phyloP scores from a whole-genome alignment of 495 filamentous ascomycete genomes.

The Lophium mytilinum region DNA sequence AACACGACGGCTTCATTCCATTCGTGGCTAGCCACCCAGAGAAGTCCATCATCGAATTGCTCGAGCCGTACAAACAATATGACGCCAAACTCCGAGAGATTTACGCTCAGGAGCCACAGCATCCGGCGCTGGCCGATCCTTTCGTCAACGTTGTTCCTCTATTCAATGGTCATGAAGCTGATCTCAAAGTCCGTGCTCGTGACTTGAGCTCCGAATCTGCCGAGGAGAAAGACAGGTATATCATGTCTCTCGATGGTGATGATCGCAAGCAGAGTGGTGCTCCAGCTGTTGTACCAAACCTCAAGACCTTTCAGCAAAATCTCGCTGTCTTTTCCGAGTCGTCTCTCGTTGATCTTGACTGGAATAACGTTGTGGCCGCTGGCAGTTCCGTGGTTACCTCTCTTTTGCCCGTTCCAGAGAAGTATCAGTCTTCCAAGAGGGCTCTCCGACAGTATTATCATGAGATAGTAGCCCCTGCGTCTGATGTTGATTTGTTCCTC shows the following conservation, averaged over 20 bases:
- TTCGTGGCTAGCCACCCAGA: slow-evolving; percentile 44
- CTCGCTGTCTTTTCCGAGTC: slow-evolving; percentile 72
- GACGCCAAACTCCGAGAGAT: slow-evolving; percentile 60
- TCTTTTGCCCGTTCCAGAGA: slow-evolving; percentile 59
- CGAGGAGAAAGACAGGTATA: slow-evolving; percentile 55
- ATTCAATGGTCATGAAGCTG: slow-evolving; percentile 49
- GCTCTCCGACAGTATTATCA: slow-evolving; percentile 67
- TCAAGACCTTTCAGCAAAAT: slow-evolving; percentile 66
- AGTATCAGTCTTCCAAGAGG: slow-evolving; percentile 56
- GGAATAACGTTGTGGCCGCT: slow-evolving; percentile 69
- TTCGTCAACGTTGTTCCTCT: slow-evolving; percentile 62
- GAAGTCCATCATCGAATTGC: slow-evolving; percentile 46
- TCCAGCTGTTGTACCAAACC: slow-evolving; percentile 52
- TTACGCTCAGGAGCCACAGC: slow-evolving; percentile 60
- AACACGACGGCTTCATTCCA: slow-evolving; percentile 38
- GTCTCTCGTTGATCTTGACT: slow-evolving; percentile 55
- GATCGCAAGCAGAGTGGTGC: slow-evolving; percentile 52
- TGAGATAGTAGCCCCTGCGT: slow-evolving; percentile 67
- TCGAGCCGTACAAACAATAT: slow-evolving; percentile 60
- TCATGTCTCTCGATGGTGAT: slow-evolving; percentile 56
- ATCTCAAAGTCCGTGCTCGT: slow-evolving; percentile 56
- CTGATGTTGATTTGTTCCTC: slow-evolving; percentile 78
- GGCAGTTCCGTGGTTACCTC: slow-evolving; percentile 70
- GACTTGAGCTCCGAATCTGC: slow-evolving; percentile 49
- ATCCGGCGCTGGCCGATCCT: slow-evolving; percentile 50